A percentile compares a stretch with the other conserved stretches of the same genome.
These are phyloP conservation scores for Venturia asperata DNA, from an alignment of 2,329 filamentous ascomycete species.

Conservation along the genomic window DNA sequence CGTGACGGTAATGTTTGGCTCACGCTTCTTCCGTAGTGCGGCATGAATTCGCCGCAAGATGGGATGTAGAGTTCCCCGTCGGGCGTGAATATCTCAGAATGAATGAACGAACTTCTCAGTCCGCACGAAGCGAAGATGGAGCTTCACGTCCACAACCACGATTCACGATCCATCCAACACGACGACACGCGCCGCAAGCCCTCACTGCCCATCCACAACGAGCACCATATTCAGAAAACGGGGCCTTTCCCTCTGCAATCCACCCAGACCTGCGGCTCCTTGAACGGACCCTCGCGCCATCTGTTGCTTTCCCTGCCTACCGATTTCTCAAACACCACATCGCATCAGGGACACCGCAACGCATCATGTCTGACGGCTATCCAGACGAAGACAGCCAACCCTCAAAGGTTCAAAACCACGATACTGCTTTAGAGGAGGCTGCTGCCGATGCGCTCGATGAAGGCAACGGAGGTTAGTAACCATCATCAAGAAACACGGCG, in stretches of 20 bases:
- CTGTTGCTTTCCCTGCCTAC: not conserved
- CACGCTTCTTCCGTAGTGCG: not conserved
- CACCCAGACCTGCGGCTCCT: not conserved
- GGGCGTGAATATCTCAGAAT: not conserved
- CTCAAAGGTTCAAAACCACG: not conserved
- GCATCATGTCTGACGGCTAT: slow-evolving; percentile 8
- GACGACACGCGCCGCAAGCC: not conserved
- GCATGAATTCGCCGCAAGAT: not conserved
- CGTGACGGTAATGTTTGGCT: not conserved
- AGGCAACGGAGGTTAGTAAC: slow-evolving; percentile 12
- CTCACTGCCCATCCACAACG: not conserved
- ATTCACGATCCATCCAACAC: not conserved
- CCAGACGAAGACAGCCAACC: not conserved
- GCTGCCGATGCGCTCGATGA: slow-evolving; percentile 1
- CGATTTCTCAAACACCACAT: slow-evolving; percentile 3
- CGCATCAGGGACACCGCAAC: not conserved
- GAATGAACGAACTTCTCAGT: not conserved
- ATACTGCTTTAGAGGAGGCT: not conserved
- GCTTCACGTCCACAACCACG: not conserved
- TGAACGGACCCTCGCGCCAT: not conserved
- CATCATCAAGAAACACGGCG: not conserved
- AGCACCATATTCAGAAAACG: not conserved
- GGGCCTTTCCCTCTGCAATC: not conserved
- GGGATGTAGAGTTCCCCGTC: not conserved
- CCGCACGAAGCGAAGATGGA: not conserved